Conservation (phyloP, 1,284 basidiomycete genomes). For the Melampsora americana region DNA sequence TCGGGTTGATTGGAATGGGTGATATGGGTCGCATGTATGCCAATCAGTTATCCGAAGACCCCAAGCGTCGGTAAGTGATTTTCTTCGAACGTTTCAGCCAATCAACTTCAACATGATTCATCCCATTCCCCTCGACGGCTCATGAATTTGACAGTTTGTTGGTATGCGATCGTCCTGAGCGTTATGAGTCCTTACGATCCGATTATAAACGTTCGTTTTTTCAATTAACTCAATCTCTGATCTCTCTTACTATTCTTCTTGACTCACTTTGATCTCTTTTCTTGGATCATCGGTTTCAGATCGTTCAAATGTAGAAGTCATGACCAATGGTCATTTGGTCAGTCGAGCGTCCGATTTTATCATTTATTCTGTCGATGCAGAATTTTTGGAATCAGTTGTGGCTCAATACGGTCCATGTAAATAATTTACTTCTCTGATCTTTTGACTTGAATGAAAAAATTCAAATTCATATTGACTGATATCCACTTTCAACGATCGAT, state of each 20-base stretch:
- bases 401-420: constrained; percentile 85
- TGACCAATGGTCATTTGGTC: constrained; percentile 76
- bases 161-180: constrained; percentile 82
- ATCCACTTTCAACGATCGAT: not conserved
- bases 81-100: not conserved
- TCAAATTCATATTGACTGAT: not conserved
- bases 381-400: constrained; percentile 78
- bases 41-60: constrained; percentile 67
- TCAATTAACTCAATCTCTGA: too few relatives aligned
- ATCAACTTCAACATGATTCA: not conserved
- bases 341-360: constrained; percentile 80
- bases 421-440: constrained; percentile 14
- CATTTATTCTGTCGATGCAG: constrained; percentile 91
- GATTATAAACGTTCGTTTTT: constrained; percentile 65
- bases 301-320: constrained; percentile 62
- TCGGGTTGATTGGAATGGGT: constrained; percentile 57
- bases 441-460: not conserved
- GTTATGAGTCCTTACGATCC: constrained; percentile 65
- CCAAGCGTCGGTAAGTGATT: constrained; percentile 72
- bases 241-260: not conserved
- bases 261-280: not conserved
- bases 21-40: constrained; percentile 96
- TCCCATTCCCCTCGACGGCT: too few relatives aligned
- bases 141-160: constrained; percentile 64
- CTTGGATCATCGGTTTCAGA: constrained; percentile 37